Evolutionary conservation across 192 early-diverging fungal species (phyloP), one percentile per base, ranked within the genome.

Genomic region (Funneliformis geosporum): DNA sequence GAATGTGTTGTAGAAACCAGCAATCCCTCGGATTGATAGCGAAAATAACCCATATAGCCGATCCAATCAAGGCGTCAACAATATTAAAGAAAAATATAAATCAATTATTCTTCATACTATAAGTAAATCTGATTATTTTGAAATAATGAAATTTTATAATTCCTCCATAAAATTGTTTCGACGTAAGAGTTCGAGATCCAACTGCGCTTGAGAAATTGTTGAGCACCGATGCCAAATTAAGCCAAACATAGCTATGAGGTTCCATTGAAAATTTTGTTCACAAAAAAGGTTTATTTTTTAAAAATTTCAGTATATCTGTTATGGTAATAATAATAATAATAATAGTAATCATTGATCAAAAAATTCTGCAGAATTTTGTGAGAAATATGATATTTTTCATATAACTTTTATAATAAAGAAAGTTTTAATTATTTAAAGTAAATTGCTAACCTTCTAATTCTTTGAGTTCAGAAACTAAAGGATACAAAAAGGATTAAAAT

Each of bases 181-280:
- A 80, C 16, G 90, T 93, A 25, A 96, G 81, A 16, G 95, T 93
- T 18, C 92, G 90, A 5, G 95, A 94, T 38, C 93, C 92, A 73
- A 96, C 93, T 38, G 94, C 94, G 44, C 93, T 94, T 38, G 94
- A 92, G 79, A 96, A 96, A 6, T 92, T 90, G 83, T 96, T 96
- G 95, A 44, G 95, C 93, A 77, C 94, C 94, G 78, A 95, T 93
- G 47, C 92, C 91, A 73, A 87, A 93, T 50, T 91, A 25, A 93
- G 86, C 78, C 85, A 92, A 33, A 88, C 89, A 75, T 78, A 93
- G 12, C 85, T 83, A 61, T 89, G 80, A 11, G 86, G 79, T 43
- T 86, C 50, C 91, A 92, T 92, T 65, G 8, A 33, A 33, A 33
- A 33, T 33, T 33, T 33, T 33, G 33, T 33, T 33, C 33, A 33